Conservation (phyloP, 1,284 basidiomycete species). For the Filobasidium uniguttulatum region DNA sequence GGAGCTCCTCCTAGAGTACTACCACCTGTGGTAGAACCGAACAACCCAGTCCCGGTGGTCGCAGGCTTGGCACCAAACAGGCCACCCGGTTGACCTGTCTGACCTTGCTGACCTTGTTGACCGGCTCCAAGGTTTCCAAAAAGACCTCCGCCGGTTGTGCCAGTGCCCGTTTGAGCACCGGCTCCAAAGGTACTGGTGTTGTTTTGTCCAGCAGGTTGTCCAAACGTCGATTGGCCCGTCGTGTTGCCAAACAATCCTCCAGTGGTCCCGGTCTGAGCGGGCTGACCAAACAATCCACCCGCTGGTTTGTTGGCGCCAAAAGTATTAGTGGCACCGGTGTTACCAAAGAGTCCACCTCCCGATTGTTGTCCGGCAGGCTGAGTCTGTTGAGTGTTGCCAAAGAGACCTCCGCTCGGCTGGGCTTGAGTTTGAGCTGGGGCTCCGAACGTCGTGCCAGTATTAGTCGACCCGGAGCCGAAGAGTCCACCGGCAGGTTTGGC, state of each 20-base stretch:
- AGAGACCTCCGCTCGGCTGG: constrained; percentile 27
- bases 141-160: constrained; percentile 37
- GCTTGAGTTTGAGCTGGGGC: constrained; percentile 14
- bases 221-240: constrained; percentile 4
- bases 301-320: constrained; percentile 12
- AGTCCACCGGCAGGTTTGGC: constrained; percentile 28
- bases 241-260: constrained; percentile 27
- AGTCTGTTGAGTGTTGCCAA: constrained; percentile 22
- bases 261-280: constrained; percentile 8
- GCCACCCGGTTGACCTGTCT: constrained; percentile 19
- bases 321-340: constrained; percentile 25
- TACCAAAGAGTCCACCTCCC: constrained; percentile 34
- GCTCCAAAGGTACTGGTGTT: not conserved
- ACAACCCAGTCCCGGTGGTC: constrained; percentile 4
- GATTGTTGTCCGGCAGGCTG: constrained; percentile 22
- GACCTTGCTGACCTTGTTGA: constrained; percentile 22
- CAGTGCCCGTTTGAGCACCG: no score
- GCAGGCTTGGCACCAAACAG: constrained; percentile 18
- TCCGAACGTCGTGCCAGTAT: constrained; percentile 12
- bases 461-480: constrained; percentile 25
- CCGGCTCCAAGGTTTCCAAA: constrained; percentile 36
- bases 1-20: constrained; percentile 1
- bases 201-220: not conserved
- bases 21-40: constrained; percentile 4
- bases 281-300: constrained; percentile 43